phyloP scores from a whole-genome alignment of 768 basidiomycete species.

The Boletus vermiculosoides region DNA sequence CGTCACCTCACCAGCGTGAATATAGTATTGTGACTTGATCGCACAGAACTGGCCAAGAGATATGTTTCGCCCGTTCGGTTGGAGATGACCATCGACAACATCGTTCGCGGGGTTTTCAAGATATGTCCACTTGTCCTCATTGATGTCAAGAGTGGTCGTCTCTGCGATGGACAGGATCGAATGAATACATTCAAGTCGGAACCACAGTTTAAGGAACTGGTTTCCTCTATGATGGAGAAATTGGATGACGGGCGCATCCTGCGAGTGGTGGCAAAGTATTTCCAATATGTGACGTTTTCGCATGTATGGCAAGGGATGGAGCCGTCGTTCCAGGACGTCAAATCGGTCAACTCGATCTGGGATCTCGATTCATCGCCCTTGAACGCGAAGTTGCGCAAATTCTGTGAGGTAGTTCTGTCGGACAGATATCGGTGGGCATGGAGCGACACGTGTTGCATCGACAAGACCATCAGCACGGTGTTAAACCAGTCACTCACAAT shows the following conservation, averaged over 20 bases:
- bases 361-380: too few species aligned
- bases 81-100: neutral
- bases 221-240: neutral
- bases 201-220: neutral
- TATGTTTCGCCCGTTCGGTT: neutral
- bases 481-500: too few species aligned
- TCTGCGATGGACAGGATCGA: neutral
- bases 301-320: neutral
- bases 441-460: too few species aligned
- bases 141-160: neutral
- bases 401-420: too few species aligned
- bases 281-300: conserved; percentile 3
- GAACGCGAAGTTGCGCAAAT: too few species aligned
- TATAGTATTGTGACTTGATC: neutral
- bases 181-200: neutral
- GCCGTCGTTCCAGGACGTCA: neutral
- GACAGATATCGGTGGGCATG: too few species aligned
- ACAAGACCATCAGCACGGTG: too few species aligned
- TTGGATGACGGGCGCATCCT: neutral
- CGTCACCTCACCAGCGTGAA: neutral
- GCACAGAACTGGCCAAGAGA: neutral
- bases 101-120: neutral
- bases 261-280: neutral
- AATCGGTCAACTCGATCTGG: neutral
- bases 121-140: neutral